A percentile compares a stretch with the other conserved stretches of the same genome.
These are phyloP conservation scores for Annulohypoxylon bovei DNA, from an alignment of 495 filamentous ascomycete genomes.

Conservation along the genomic window DNA sequence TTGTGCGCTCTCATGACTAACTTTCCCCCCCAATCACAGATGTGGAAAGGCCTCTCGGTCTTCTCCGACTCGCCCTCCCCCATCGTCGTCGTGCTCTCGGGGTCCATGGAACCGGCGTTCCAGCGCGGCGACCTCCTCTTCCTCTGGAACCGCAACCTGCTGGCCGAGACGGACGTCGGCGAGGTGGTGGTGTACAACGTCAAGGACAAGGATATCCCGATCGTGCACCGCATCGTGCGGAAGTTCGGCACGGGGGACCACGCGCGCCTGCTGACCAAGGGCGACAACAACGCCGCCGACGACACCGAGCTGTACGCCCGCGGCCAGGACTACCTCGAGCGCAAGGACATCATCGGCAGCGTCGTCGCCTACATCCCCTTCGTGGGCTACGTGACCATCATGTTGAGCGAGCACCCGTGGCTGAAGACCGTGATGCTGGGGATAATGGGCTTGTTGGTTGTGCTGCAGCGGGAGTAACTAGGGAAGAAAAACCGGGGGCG, in stretches of 20 bases:
- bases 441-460: constrained; percentile 93
- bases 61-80: constrained; percentile 86
- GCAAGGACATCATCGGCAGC: constrained; percentile 92
- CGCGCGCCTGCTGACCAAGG: constrained; percentile 84
- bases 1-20: constrained; percentile 2
- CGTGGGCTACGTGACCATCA: constrained; percentile 97
- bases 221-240: constrained; percentile 87
- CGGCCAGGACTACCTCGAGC: constrained; percentile 84
- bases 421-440: constrained; percentile 93
- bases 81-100: constrained; percentile 94
- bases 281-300: constrained; percentile 94
- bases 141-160: constrained; percentile 87
- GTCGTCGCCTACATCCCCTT: constrained; percentile 94
- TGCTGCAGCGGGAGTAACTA: constrained; percentile 84
- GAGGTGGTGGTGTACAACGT: constrained; percentile 97
- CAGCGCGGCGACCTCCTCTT: constrained; percentile 93
- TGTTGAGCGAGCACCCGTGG: constrained; percentile 97
- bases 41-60: constrained; percentile 96
- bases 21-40: constrained; percentile 45
- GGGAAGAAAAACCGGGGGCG: background rate
- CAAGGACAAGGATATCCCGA: constrained; percentile 89
- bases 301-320: constrained; percentile 92
- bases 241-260: constrained; percentile 70
- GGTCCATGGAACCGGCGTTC: constrained; percentile 97
- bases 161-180: constrained; percentile 75